Evolutionary conservation across 352 stramenopile genomes (phyloP), one percentile per base, ranked within the genome.

Genomic region (Globisporangium abappressorium): DNA sequence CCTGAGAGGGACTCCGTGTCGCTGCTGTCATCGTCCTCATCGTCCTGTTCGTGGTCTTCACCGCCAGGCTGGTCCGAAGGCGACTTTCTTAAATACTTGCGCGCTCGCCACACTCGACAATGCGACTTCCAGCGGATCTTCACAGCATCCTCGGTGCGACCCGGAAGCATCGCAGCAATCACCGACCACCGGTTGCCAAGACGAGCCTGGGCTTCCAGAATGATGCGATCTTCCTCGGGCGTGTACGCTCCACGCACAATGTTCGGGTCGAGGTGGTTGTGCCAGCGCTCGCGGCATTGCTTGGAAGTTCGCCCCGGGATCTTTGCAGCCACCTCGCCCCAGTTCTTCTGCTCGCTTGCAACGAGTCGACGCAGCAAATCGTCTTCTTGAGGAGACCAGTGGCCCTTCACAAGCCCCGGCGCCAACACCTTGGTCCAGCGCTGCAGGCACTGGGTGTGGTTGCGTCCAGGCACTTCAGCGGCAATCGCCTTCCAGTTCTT

Each of bases 401-500:
- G 90, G 49, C 92, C 92, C 71, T 97, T 97, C 55, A 94, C 85
- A 11, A 97, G 80, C 0, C 91, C 91, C 0, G 91, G 89, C 2
- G 85, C 82, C 3, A 97, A 73, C 65, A 97, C 91, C 64, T 97
- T 97, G 30, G 86, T 96, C 91, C 91, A 97, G 5, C 92, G 84
- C 68, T 98, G 92, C 38, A 97, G 77, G 68, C 91, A 97, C 70
- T 97, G 92, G 68, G 90, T 94, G 74, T 97, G 90, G 71, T 97
- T 97, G 20, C 92, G 81, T 2, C 87, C 90, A 14, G 87, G 82
- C 38, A 98, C 87, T 60, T 93, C 84, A 54, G 88, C 78, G 8
- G 92, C 91, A 64, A 98, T 98, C 18, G 90, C 88, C 64, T 97
- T 97, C 92, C 92, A 98, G 71, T 97, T 95, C 65, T 94, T 96